Evolutionary conservation across 2,329 filamentous ascomycete genomes (phyloP).

Genomic region (Stenocarpella maydis): DNA sequence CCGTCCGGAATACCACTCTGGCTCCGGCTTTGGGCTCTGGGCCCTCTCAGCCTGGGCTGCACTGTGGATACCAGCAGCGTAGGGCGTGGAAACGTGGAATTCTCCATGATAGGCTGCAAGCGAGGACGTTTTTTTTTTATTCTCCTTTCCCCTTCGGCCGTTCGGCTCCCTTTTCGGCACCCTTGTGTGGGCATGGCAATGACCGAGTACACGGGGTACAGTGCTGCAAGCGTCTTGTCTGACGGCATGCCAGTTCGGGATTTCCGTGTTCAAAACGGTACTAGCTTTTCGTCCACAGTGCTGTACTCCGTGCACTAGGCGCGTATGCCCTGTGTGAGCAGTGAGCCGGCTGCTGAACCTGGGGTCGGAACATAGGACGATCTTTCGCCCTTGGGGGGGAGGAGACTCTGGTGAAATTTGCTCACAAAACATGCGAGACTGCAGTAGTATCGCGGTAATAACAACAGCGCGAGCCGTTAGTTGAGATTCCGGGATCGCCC

Average conservation of each 20-base stretch:
- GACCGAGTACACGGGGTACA: conserved; percentile 26
- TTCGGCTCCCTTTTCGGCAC: conserved; percentile 27
- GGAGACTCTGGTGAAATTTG: conserved; percentile 7
- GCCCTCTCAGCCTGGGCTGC: conserved; percentile 8
- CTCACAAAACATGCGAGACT: neutral
- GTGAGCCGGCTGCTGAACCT: neutral
- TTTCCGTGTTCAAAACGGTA: conserved; percentile 17
- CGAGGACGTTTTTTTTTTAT: conserved; percentile 25
- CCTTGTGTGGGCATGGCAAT: conserved; percentile 20
- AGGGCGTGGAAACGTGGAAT: conserved; percentile 25
- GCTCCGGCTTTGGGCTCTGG: conserved; percentile 15
- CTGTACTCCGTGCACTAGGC: too few species aligned
- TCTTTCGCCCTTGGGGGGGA: conserved; percentile 14
- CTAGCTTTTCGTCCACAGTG: neutral
- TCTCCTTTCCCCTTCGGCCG: too few species aligned
- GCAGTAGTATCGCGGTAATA: conserved; percentile 1
- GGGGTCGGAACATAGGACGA: neutral
- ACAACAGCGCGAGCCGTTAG: neutral
- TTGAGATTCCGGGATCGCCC: neutral
- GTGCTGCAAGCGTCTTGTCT: conserved; percentile 12
- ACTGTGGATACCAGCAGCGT: conserved; percentile 27
- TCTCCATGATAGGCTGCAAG: conserved; percentile 24
- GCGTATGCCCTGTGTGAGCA: conserved; percentile 10
- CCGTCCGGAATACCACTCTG: conserved; percentile 28
- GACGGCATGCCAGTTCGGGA: conserved; percentile 29